Conservation (phyloP, 345 rosid genomes). For the Salix udensis region DNA sequence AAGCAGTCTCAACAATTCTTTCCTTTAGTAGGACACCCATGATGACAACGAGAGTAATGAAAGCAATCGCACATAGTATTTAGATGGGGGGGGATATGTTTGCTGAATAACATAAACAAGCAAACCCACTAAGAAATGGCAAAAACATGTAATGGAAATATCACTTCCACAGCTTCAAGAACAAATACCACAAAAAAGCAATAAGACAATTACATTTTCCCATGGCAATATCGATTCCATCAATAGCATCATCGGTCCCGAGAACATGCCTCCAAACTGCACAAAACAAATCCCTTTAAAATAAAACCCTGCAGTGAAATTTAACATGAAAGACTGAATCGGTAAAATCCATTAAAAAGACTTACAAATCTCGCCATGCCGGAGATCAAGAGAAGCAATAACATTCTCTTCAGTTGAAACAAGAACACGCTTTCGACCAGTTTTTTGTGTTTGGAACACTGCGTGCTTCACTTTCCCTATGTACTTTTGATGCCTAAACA, state of each 20-base stretch:
- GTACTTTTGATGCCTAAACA: constrained; percentile 71
- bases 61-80: not conserved
- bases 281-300: constrained; percentile 7
- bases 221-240: constrained; percentile 72
- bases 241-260: constrained; percentile 58
- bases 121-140: not conserved
- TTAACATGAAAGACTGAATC: not conserved
- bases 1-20: not conserved
- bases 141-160: not conserved
- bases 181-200: not conserved
- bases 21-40: not conserved
- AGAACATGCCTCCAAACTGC: constrained; percentile 96
- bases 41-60: not conserved
- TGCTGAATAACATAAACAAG: not conserved
- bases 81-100: not conserved
- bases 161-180: not conserved
- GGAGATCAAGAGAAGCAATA: constrained; percentile 93
- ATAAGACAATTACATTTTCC: constrained; percentile 64
- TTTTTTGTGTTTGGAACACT: constrained; percentile 89
- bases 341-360: not conserved
- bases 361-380: constrained; percentile 89
- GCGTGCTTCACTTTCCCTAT: constrained; percentile 95
- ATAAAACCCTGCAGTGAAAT: not conserved
- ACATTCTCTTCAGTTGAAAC: constrained; percentile 92
- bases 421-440: constrained; percentile 89